Evolutionary conservation across 2,329 filamentous ascomycete genomes (phyloP).

Genomic region (Fusarium protoensiforme): DNA sequence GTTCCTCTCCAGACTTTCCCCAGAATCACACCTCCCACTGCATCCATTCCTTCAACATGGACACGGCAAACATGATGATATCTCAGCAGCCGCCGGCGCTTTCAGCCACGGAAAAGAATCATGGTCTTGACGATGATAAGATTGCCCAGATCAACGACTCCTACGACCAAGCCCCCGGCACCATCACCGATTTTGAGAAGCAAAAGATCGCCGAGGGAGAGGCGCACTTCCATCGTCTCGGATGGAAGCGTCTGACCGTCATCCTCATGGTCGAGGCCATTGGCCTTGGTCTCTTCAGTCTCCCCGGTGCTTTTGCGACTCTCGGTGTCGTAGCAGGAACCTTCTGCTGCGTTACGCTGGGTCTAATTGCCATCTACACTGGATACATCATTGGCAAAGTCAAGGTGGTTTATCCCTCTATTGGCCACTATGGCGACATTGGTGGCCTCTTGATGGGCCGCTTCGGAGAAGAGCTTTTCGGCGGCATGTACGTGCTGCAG

Average conservation of each 20-base stretch:
- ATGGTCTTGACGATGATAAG: slow-evolving; percentile 5
- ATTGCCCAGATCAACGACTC: slow-evolving; percentile 12
- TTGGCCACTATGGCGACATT: slow-evolving; percentile 72
- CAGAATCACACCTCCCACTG: background rate
- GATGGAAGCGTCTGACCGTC: slow-evolving; percentile 31
- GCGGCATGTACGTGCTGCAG: slow-evolving; percentile 66
- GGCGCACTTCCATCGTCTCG: slow-evolving; percentile 26
- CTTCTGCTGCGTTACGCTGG: slow-evolving; percentile 47
- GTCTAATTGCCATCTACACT: slow-evolving; percentile 52
- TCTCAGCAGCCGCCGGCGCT: background rate
- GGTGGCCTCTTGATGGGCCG: slow-evolving; percentile 67
- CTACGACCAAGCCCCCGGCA: slow-evolving; percentile 22
- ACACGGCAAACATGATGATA: background rate
- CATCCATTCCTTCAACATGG: slow-evolving; percentile 1
- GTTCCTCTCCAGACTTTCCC: background rate
- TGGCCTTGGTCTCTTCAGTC: slow-evolving; percentile 28
- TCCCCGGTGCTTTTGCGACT: slow-evolving; percentile 24
- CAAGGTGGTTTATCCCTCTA: slow-evolving; percentile 58
- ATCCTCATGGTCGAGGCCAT: slow-evolving; percentile 32
- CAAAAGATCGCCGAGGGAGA: slow-evolving; percentile 24
- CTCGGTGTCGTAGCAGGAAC: slow-evolving; percentile 46
- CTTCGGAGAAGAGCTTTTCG: slow-evolving; percentile 67
- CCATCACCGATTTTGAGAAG: slow-evolving; percentile 28
- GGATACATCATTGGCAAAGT: slow-evolving; percentile 52
- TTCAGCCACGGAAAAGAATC: background rate